phyloP scores from a whole-genome alignment of 371 early-diverging fungal genomes.

The Mortierella sp. region DNA sequence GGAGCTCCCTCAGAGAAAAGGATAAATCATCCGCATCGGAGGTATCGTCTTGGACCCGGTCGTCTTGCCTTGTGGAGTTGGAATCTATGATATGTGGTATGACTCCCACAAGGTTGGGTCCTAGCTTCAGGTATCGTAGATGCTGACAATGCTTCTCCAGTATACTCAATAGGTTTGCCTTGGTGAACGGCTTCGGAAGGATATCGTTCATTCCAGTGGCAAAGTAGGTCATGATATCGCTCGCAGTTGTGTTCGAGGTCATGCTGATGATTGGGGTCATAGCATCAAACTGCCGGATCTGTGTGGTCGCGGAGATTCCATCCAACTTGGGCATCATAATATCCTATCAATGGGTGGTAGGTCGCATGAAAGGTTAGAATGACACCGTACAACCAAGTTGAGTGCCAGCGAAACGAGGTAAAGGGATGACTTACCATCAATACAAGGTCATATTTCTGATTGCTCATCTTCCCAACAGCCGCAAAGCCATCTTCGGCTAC shows the following conservation, averaged over 20 bases:
- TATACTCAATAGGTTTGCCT: constrained; percentile 62
- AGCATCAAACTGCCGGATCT: constrained; percentile 79
- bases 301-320: constrained; percentile 77
- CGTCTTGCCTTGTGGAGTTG: constrained; percentile 11
- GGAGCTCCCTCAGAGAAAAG: constrained; percentile 15
- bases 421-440: constrained; percentile 83
- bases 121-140: constrained; percentile 49
- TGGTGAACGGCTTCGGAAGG: constrained; percentile 81
- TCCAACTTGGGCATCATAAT: constrained; percentile 83
- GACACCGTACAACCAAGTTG: neutral
- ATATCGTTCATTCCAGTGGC: constrained; percentile 86
- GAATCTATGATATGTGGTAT: neutral
- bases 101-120: constrained; percentile 15
- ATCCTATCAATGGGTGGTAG: constrained; percentile 70
- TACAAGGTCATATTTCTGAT: constrained; percentile 79
- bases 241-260: constrained; percentile 78
- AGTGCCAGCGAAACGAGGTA: too few relatives aligned
- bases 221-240: constrained; percentile 75
- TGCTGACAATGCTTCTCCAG: constrained; percentile 74
- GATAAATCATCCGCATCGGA: constrained; percentile 12
- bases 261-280: constrained; percentile 82
- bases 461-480: constrained; percentile 72
- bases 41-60: constrained; percentile 11
- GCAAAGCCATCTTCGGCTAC: constrained; percentile 79
- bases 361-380: neutral